Evolutionary conservation across 2,329 filamentous ascomycete genomes (phyloP).

Genomic region (Paradendryphiella salina): DNA sequence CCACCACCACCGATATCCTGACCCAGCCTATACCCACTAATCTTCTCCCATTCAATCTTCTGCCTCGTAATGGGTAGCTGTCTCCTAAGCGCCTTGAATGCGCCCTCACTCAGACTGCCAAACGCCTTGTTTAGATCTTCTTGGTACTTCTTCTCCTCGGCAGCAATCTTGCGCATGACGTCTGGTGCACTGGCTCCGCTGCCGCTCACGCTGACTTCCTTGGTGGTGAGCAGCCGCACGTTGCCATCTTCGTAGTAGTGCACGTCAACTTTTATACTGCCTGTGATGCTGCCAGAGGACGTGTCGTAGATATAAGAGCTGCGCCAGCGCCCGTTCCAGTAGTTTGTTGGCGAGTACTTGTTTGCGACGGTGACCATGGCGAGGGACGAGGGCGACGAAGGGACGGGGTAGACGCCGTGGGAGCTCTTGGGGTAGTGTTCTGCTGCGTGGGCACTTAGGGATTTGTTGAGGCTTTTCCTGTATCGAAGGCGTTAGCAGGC

Average conservation of each 20-base stretch:
- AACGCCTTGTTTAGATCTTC: conserved; percentile 94
- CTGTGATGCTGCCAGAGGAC: conserved; percentile 67
- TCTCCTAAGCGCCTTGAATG: conserved; percentile 89
- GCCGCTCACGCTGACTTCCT: conserved; percentile 67
- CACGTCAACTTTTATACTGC: conserved; percentile 88
- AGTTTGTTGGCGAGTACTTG: conserved; percentile 98
- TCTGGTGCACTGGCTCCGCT: conserved; percentile 66
- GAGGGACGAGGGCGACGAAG: conserved; percentile 72
- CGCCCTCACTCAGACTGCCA: conserved; percentile 83
- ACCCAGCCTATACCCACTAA: conserved; percentile 77
- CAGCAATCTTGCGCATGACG: conserved; percentile 76
- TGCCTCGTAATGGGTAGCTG: conserved; percentile 95
- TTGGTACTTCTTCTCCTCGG: conserved; percentile 88
- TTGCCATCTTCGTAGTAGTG: conserved; percentile 99
- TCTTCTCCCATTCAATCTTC: conserved; percentile 99
- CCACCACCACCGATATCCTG: conserved; percentile 59
- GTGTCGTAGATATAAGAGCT: conserved; percentile 81
- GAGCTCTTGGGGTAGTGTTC: conserved; percentile 88
- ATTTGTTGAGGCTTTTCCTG: conserved; percentile 83
- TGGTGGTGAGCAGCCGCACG: conserved; percentile 88
- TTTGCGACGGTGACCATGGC: conserved; percentile 87
- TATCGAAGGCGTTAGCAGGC: conserved; percentile 1
- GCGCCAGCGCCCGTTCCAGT: conserved; percentile 98
- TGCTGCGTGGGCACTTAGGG: conserved; percentile 71
- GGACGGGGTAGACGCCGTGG: conserved; percentile 76